These are phyloP conservation scores for Biscogniauxia mediterranea DNA, from an alignment of 2,329 filamentous ascomycete genomes.

Conservation along the genomic window DNA sequence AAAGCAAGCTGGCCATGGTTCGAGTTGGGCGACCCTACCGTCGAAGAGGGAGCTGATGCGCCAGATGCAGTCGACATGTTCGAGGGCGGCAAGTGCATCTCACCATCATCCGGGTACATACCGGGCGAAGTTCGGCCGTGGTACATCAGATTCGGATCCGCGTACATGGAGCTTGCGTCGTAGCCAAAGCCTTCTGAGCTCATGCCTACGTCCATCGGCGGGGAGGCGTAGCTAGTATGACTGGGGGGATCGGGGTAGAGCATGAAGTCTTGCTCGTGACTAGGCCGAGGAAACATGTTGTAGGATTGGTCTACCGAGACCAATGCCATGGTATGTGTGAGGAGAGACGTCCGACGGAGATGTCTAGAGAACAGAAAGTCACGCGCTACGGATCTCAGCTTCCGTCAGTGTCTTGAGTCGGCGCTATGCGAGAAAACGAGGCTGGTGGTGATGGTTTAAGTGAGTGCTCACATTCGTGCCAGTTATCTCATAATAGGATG, in stretches of 20 bases:
- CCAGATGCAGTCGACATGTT: slow-evolving; percentile 61
- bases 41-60: slow-evolving; percentile 64
- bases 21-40: slow-evolving; percentile 65
- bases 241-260: slow-evolving; percentile 30
- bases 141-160: slow-evolving; percentile 46
- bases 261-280: slow-evolving; percentile 33
- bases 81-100: slow-evolving; percentile 51
- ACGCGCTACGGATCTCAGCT: slow-evolving; percentile 9
- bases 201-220: slow-evolving; percentile 46
- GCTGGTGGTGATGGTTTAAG: not conserved
- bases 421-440: not conserved
- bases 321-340: slow-evolving; percentile 25
- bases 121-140: slow-evolving; percentile 47
- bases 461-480: slow-evolving; percentile 10
- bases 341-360: slow-evolving; percentile 9
- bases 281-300: slow-evolving; percentile 31
- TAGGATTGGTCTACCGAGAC: slow-evolving; percentile 28
- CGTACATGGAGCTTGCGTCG: slow-evolving; percentile 45
- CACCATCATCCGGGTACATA: slow-evolving; percentile 50
- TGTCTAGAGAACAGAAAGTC: slow-evolving; percentile 6
- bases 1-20: slow-evolving; percentile 56
- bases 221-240: slow-evolving; percentile 29
- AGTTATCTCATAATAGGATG: slow-evolving; percentile 16
- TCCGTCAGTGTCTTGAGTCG: slow-evolving; percentile 4
- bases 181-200: slow-evolving; percentile 48